Evolutionary conservation across 2,329 filamentous ascomycete genomes (phyloP).

Genomic region (Penicillium sclerotiorum): DNA sequence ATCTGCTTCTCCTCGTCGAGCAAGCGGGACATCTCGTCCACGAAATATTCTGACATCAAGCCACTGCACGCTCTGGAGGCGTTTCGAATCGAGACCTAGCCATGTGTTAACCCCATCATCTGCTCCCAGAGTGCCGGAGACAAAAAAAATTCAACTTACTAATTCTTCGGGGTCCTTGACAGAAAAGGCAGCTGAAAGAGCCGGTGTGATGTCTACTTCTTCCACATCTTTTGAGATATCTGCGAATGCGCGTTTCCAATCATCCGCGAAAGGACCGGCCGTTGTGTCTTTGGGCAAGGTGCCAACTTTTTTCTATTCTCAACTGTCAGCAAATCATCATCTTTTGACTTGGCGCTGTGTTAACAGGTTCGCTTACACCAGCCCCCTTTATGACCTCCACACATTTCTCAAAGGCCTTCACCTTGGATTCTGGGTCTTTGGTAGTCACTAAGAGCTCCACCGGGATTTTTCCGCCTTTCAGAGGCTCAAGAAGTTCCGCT

Average conservation of each 20-base stretch:
- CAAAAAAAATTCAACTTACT: too few species aligned
- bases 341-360: background rate
- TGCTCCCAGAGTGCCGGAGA: too few species aligned
- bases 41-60: constrained; percentile 92
- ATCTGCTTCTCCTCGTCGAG: constrained; percentile 97
- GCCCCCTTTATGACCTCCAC: constrained; percentile 83
- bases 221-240: constrained; percentile 83
- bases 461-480: constrained; percentile 89
- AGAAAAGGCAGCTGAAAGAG: constrained; percentile 83
- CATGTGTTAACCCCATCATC: constrained; percentile 19
- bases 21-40: constrained; percentile 96
- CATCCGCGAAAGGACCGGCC: constrained; percentile 86
- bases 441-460: constrained; percentile 89
- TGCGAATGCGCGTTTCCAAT: constrained; percentile 85
- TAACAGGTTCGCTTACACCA: constrained; percentile 66
- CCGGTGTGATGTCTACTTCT: constrained; percentile 80
- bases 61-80: constrained; percentile 92
- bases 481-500: constrained; percentile 90
- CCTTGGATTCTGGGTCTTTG: constrained; percentile 89
- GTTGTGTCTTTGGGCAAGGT: constrained; percentile 82
- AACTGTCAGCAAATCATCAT: constrained; percentile 2
- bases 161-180: constrained; percentile 95
- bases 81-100: constrained; percentile 81
- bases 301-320: constrained; percentile 78
- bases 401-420: constrained; percentile 84